Percentiles rank a stretch among this genome's conserved stretches.
These are phyloP conservation scores for Sclerotinia spermophila DNA, from an alignment of 2,329 filamentous ascomycete species.

Conservation along the genomic window DNA sequence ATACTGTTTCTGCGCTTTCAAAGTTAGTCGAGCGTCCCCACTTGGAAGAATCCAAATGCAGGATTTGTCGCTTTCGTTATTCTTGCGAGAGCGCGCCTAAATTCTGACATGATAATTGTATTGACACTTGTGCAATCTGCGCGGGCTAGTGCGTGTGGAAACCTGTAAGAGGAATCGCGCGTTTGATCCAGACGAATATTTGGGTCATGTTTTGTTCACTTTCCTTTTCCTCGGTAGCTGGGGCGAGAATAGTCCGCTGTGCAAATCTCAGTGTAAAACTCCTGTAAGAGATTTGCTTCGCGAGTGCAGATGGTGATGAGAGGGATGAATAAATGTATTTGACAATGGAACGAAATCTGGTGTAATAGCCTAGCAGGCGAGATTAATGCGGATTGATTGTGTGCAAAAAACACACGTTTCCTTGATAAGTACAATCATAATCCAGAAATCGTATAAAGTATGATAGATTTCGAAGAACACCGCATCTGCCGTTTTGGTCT, in stretches of 20 bases:
- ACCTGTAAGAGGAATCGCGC: background rate
- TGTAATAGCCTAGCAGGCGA: background rate
- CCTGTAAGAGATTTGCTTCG: background rate
- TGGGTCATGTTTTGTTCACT: background rate
- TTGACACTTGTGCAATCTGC: background rate
- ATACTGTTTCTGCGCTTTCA: background rate
- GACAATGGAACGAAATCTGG: background rate
- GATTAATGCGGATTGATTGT: background rate
- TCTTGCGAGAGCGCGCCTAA: background rate
- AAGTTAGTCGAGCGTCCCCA: background rate
- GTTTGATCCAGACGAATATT: background rate
- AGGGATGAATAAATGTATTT: background rate
- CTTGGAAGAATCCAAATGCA: slow-evolving; percentile 14
- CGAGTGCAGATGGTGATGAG: background rate
- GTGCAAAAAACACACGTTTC: background rate
- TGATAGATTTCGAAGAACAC: background rate
- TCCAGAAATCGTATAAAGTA: slow-evolving; percentile 10
- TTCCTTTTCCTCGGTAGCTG: too few relatives aligned
- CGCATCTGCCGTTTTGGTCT: background rate
- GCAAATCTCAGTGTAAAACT: background rate
- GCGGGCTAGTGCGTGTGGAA: background rate
- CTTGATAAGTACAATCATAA: slow-evolving; percentile 1
- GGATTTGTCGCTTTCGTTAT: background rate
- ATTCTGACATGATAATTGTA: slow-evolving; percentile 5
- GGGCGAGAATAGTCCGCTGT: background rate